Evolutionary conservation across 495 filamentous ascomycete species (phyloP).

Genomic region (Cercophora sp.): DNA sequence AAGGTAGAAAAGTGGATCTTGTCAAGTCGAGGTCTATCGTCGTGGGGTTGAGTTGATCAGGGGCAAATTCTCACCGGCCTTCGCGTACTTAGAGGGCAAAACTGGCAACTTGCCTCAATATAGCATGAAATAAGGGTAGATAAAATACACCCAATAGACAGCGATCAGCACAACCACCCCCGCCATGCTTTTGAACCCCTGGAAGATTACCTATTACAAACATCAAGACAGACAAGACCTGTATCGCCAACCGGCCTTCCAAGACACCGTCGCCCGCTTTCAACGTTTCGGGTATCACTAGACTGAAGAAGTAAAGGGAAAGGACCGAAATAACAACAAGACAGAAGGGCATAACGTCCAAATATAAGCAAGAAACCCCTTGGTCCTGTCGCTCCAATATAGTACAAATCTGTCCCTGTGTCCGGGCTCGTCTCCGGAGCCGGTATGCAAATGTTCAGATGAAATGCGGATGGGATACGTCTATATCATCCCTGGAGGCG

Average conservation of each 20-base stretch:
- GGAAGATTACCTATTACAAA: not conserved
- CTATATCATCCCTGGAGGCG: conserved; percentile 31
- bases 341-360: not conserved
- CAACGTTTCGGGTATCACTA: conserved; percentile 25
- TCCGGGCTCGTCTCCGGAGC: conserved; percentile 13
- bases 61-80: too few species aligned
- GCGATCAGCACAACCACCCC: too few species aligned
- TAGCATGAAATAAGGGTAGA: too few species aligned
- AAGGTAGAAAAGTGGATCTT: too few species aligned
- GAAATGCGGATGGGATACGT: not conserved
- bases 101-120: too few species aligned
- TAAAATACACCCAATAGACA: too few species aligned
- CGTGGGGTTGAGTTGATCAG: too few species aligned
- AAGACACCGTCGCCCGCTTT: conserved; percentile 26
- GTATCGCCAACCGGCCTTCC: not conserved
- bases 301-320: conserved; percentile 6
- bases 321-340: not conserved
- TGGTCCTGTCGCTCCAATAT: too few species aligned
- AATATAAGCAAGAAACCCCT: not conserved
- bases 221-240: not conserved
- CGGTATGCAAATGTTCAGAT: conserved; percentile 6
- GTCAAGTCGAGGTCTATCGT: too few species aligned
- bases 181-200: not conserved
- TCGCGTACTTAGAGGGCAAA: too few species aligned
- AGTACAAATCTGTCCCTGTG: too few species aligned